Base-by-base conservation (phyloP, 2,329 filamentous ascomycete genomes). In the Colletotrichum lupini region DNA sequence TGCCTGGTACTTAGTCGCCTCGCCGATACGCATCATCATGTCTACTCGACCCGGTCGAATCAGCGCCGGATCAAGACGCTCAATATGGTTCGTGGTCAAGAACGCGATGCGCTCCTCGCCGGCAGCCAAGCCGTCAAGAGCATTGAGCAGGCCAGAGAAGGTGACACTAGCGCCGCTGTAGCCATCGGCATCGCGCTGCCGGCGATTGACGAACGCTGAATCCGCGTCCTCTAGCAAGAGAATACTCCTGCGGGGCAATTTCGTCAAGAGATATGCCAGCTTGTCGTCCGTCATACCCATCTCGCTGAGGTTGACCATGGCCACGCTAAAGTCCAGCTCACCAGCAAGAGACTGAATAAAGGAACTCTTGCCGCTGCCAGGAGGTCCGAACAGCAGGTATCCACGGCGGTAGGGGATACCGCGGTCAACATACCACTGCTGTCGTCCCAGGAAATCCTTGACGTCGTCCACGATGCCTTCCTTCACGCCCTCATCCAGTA, bases 331-430 rank as follows among this genome's bases (percentile, higher is more conserved):
- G 80, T 98, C 94, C 69, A 98, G 84, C 79, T 97, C 92, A n/a
- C 95, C 96, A 0, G 97, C 97, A 55, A 99, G 85, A 0, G 97
- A 95, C 82, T 98, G 95, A 75, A 99, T 98, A 77, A 99, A 98
- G 0, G 95, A 97, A 74, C 93, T 98, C 85, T 97, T 98, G 46
- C 95, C 97, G 55, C 93, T 97, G 0, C 95, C 95, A 0, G 95
- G 95, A 4, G 95, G 95, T 0, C 95, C 95, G 78, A 97, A 95
- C 0, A 98, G 88, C 8, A 98, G 87, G 79, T 98, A 98, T 0
- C 95, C 96, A 69, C 95, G 88, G 22, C 95, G 91, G 79, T 98
- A 98, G 0, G 96, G 96, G 75, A 98, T 97, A 2, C 95, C 96
- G n/a, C 96, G 92, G 78, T 98, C 95, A 62, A 95, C 90, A 79